Percentiles rank a stretch among this genome's conserved stretches.
Evolutionary conservation across 192 early-diverging fungal genomes (phyloP).

Genomic region (Diversispora epigaea): DNA sequence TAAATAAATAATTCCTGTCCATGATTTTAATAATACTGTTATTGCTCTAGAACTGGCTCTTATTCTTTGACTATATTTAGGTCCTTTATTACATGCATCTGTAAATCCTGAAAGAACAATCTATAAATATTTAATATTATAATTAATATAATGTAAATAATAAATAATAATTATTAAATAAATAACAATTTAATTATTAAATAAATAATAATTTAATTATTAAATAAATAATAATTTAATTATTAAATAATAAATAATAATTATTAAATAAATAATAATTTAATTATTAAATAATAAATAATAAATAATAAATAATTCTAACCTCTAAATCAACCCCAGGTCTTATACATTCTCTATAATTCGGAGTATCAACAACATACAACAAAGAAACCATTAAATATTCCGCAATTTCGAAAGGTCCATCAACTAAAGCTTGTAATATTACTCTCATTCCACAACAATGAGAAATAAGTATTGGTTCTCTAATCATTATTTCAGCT

Average conservation of each 20-base stretch:
- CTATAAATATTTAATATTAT: conserved; percentile 38
- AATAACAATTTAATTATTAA: too few relatives aligned
- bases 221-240: background rate
- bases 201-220: background rate
- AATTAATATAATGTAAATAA: background rate
- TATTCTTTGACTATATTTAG: conserved; percentile 64
- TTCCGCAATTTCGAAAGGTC: conserved; percentile 56
- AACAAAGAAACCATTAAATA: conserved; percentile 64
- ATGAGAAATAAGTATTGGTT: conserved; percentile 57
- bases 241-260: background rate
- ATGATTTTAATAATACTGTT: conserved; percentile 65
- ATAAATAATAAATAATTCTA: background rate
- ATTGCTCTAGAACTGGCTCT: conserved; percentile 63
- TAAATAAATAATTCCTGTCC: conserved; percentile 78
- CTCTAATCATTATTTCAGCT: conserved; percentile 69
- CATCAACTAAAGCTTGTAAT: conserved; percentile 66
- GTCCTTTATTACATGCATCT: conserved; percentile 67
- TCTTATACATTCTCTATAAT: conserved; percentile 61
- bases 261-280: background rate
- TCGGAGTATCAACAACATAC: conserved; percentile 70
- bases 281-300: background rate
- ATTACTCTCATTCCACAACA: conserved; percentile 71
- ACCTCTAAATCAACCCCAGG: conserved; percentile 80
- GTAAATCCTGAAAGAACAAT: conserved; percentile 78
- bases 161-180: too few relatives aligned